Percentiles rank a stretch among this genome's conserved stretches.
phyloP scores from a whole-genome alignment of 306 rosid species.

The Cicer pinnatifidum region DNA sequence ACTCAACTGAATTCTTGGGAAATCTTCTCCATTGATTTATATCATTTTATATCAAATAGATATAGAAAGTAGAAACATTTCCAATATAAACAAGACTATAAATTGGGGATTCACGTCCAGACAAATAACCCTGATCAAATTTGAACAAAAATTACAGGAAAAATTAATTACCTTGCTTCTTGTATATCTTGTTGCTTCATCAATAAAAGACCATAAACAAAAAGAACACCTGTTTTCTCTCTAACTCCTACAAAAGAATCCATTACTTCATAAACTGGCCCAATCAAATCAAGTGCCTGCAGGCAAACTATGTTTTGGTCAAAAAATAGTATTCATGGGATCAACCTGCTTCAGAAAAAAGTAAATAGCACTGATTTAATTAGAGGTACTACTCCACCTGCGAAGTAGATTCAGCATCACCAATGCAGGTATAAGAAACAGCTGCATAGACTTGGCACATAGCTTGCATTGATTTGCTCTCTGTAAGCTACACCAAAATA shows the following conservation, averaged over 20 bases:
- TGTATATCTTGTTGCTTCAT: constrained; percentile 95
- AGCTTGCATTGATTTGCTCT: constrained; percentile 93
- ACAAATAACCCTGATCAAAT: not conserved
- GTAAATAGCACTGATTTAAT: constrained; percentile 28
- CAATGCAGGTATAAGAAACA: constrained; percentile 91
- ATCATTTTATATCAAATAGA: constrained; percentile 18
- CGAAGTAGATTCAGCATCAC: constrained; percentile 92
- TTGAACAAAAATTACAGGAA: constrained; percentile 27
- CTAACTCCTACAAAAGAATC: constrained; percentile 98
- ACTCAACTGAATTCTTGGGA: constrained; percentile 28
- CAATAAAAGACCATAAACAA: constrained; percentile 89
- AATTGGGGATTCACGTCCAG: constrained; percentile 6
- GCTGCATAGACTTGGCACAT: constrained; percentile 94
- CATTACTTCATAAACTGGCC: constrained; percentile 87
- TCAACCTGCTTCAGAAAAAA: constrained; percentile 23
- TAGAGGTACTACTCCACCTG: constrained; percentile 59
- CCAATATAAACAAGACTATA: not conserved
- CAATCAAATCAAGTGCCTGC: constrained; percentile 95
- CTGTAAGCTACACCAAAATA: constrained; percentile 68
- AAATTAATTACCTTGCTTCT: constrained; percentile 75
- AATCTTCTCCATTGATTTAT: constrained; percentile 3
- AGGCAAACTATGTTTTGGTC: constrained; percentile 44
- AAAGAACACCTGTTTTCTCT: constrained; percentile 92
- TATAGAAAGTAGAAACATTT: not conserved
- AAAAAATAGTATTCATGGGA: constrained; percentile 29